phyloP scores from a whole-genome alignment of 805 yeast genomes.

The Candida sakaeoensis region DNA sequence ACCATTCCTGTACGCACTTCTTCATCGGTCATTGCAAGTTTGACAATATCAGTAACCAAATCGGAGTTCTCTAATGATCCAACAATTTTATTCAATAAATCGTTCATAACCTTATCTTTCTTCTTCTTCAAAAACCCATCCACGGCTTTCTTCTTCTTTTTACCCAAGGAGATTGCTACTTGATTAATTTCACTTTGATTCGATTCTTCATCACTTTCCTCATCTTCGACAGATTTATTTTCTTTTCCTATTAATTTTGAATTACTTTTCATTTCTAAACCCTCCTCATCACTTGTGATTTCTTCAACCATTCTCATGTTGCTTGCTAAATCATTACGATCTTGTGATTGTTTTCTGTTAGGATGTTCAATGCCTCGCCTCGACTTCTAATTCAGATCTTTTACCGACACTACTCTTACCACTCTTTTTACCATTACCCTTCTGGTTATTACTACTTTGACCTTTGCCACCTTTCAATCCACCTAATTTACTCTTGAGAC shows the following conservation, averaged over 20 bases:
- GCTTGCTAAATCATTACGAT: not conserved
- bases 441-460: not conserved
- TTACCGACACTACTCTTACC: not conserved
- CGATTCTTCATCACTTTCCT: not conserved
- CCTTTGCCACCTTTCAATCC: conserved; percentile 3
- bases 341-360: not conserved
- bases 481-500: conserved; percentile 3
- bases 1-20: conserved; percentile 22
- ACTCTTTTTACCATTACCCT: not conserved
- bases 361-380: conserved; percentile 1
- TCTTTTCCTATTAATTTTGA: not conserved
- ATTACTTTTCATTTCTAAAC: not conserved
- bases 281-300: too few relatives aligned
- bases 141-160: conserved; percentile 1
- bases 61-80: conserved; percentile 25
- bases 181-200: not conserved
- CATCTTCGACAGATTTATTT: not conserved
- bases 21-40: conserved; percentile 26
- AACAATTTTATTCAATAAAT: conserved; percentile 20
- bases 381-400: not conserved
- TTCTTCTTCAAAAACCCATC: conserved; percentile 4
- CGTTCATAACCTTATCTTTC: conserved; percentile 14
- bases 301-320: not conserved
- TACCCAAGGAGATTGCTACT: not conserved
- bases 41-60: conserved; percentile 24